A percentile compares a stretch with the other conserved stretches of the same genome.
Evolutionary conservation across 2,329 filamentous ascomycete species (phyloP).

Genomic region (Capronia americana): DNA sequence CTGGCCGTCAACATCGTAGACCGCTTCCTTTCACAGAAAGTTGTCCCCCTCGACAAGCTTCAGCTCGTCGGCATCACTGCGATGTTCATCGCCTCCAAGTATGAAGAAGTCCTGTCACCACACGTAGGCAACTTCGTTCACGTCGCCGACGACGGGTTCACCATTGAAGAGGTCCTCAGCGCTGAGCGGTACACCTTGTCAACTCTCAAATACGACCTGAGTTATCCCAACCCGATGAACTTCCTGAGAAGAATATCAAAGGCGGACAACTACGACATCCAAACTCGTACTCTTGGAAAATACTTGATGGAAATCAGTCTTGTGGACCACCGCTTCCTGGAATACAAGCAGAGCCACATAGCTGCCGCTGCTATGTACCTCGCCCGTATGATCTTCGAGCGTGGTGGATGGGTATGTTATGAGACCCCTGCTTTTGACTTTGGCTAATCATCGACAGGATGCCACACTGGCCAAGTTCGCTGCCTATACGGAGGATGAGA

Average conservation of each 20-base stretch:
- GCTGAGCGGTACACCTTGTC: constrained; percentile 95
- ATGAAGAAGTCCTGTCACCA: constrained; percentile 95
- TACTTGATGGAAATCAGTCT: constrained; percentile 97
- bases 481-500: constrained; percentile 90
- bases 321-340: constrained; percentile 91
- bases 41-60: constrained; percentile 92
- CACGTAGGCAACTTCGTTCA: constrained; percentile 97
- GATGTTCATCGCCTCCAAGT: constrained; percentile 99
- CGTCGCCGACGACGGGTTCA: constrained; percentile 95
- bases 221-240: constrained; percentile 99
- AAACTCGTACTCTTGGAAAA: constrained; percentile 95
- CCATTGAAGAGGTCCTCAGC: constrained; percentile 90
- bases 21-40: constrained; percentile 92
- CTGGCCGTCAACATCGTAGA: constrained; percentile 98
- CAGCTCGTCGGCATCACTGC: constrained; percentile 97
- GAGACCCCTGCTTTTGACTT: neutral
- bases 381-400: constrained; percentile 85
- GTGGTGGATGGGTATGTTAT: constrained; percentile 82
- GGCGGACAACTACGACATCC: constrained; percentile 98
- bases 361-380: constrained; percentile 95
- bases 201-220: constrained; percentile 93
- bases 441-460: constrained; percentile 62
- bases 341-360: constrained; percentile 85
- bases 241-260: constrained; percentile 98
- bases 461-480: constrained; percentile 86